Conservation (phyloP, 306 rosid genomes). For the Betula pendula region DNA sequence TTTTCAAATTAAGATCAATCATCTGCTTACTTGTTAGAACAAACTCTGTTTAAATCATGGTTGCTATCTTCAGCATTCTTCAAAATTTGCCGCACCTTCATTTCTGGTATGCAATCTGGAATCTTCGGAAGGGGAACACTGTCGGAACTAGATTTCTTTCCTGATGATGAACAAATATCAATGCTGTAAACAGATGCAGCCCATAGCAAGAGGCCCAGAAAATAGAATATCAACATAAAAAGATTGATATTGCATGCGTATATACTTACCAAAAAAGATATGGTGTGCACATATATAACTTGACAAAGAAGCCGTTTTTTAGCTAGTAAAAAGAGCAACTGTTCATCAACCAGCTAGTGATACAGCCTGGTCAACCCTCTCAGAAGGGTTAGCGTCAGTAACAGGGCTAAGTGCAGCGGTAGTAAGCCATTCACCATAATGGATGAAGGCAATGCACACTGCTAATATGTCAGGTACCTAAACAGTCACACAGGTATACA, state of each 20-base stretch:
- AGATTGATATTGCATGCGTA: neutral
- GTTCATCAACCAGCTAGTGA: neutral
- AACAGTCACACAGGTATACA: neutral
- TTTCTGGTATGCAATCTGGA: conserved; percentile 40
- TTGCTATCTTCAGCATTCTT: conserved; percentile 42
- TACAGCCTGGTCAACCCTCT: neutral
- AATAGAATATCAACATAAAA: neutral
- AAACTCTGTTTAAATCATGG: conserved; percentile 33
- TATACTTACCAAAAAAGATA: too few relatives aligned
- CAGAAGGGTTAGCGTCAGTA: neutral
- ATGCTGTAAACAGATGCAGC: conserved; percentile 4
- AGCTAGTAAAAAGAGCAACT: neutral
- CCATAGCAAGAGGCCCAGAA: neutral
- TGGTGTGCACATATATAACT: neutral
- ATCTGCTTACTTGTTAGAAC: conserved; percentile 46
- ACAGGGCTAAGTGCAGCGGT: neutral
- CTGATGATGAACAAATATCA: conserved; percentile 31
- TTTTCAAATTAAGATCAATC: conserved; percentile 1
- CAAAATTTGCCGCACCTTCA: conserved; percentile 28
- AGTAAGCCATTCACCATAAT: neutral
- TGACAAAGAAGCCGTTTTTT: neutral
- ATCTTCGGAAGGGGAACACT: conserved; percentile 22
- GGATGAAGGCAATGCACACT: neutral
- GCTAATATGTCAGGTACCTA: neutral
- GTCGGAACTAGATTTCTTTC: conserved; percentile 25